Percentiles rank a stretch among this genome's conserved stretches.
These are phyloP conservation scores for Polytrichum commune DNA, from an alignment of 225 moss, liverwort and hornwort genomes.

Conservation along the genomic window DNA sequence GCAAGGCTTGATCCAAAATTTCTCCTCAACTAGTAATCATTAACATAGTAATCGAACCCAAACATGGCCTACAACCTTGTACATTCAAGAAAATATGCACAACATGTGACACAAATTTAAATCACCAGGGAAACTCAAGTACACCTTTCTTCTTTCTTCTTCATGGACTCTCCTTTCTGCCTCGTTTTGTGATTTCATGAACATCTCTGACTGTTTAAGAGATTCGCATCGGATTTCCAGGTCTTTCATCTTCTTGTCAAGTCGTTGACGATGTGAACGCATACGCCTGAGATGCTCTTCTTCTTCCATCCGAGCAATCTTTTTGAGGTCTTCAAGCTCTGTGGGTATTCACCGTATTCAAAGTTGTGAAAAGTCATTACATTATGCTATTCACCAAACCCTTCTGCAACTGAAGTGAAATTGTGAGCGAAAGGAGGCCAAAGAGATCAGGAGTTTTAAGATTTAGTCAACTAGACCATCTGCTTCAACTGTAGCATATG, in stretches of 20 bases:
- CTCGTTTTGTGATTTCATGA: conserved; percentile 26
- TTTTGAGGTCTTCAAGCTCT: conserved; percentile 47
- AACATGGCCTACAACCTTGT: too few relatives aligned
- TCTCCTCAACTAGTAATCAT: too few relatives aligned
- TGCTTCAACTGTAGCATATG: too few relatives aligned
- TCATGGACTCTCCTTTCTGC: conserved; percentile 43
- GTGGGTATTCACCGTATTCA: neutral
- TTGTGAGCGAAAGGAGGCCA: too few relatives aligned
- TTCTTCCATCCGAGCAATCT: conserved; percentile 26
- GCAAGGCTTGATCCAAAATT: too few relatives aligned
- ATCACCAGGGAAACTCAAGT: too few relatives aligned
- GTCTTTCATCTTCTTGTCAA: conserved; percentile 44
- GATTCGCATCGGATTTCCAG: conserved; percentile 37
- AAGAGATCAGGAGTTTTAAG: too few relatives aligned
- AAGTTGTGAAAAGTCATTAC: neutral
- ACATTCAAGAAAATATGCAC: too few relatives aligned
- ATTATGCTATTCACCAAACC: neutral
- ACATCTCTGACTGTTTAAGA: conserved; percentile 44
- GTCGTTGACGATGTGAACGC: conserved; percentile 29
- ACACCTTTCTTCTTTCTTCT: conserved; percentile 31
- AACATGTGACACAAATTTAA: too few relatives aligned
- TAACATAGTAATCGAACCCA: too few relatives aligned
- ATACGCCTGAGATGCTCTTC: conserved; percentile 48
- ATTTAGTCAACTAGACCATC: too few relatives aligned
- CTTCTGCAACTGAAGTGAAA: neutral